Conservation (phyloP, 2,329 filamentous ascomycete species). For the Pestalotiopsis sp. region DNA sequence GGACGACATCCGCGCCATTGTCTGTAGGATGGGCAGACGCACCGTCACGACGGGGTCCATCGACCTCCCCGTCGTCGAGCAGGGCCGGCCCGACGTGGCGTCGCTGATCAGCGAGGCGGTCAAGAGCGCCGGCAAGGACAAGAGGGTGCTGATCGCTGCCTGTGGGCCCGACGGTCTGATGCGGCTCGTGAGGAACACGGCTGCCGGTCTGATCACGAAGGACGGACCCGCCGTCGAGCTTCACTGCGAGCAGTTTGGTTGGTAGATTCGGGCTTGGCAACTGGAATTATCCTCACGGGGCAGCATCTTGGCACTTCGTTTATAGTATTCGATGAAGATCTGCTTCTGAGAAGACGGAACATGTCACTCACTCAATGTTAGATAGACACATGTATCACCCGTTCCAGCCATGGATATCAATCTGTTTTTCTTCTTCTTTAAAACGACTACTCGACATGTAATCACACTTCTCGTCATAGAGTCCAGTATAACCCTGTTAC, state of each 20-base stretch:
- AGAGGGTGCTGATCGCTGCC: slow-evolving; percentile 47
- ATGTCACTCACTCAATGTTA: not conserved
- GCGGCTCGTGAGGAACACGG: slow-evolving; percentile 44
- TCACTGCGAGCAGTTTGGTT: slow-evolving; percentile 53
- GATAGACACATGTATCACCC: not conserved
- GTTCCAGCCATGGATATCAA: not conserved
- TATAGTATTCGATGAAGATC: not conserved
- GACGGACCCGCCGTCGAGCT: slow-evolving; percentile 52
- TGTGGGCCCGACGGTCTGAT: slow-evolving; percentile 51
- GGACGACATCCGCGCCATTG: slow-evolving; percentile 16
- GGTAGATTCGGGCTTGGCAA: slow-evolving; percentile 31
- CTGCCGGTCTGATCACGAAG: slow-evolving; percentile 44
- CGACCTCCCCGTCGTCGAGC: slow-evolving; percentile 34
- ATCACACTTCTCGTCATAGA: no score
- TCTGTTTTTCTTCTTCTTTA: no score
- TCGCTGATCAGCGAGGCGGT: slow-evolving; percentile 41
- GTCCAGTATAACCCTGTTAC: not conserved
- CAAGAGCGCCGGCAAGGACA: slow-evolving; percentile 29
- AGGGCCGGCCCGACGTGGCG: slow-evolving; percentile 44
- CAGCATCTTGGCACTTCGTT: not conserved
- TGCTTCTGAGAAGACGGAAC: not conserved
- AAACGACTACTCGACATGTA: no score
- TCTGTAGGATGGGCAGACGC: slow-evolving; percentile 11
- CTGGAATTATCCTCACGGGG: not conserved
- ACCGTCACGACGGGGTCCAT: slow-evolving; percentile 19